Percentiles rank a stretch among this genome's conserved stretches.
Evolutionary conservation across 345 rosid genomes (phyloP).

Genomic region (Cochlearia excelsa): DNA sequence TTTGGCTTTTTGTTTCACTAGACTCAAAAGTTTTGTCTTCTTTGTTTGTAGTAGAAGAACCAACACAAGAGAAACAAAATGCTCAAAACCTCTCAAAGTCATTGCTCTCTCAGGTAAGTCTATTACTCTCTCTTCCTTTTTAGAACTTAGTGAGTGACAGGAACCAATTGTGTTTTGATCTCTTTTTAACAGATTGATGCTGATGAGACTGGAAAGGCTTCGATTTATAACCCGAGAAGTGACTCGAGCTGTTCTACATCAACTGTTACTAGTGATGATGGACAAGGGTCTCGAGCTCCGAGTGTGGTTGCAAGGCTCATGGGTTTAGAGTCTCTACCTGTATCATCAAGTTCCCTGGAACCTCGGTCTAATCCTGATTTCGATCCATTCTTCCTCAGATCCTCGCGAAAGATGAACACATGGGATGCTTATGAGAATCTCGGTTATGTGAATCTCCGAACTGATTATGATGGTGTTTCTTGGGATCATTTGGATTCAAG

Average conservation of each 20-base stretch:
- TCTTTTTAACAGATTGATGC: slow-evolving; percentile 24
- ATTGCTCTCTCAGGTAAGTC: slow-evolving; percentile 41
- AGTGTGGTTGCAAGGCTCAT: slow-evolving; percentile 93
- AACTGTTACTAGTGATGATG: slow-evolving; percentile 70
- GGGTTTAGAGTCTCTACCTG: slow-evolving; percentile 91
- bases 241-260: slow-evolving; percentile 53
- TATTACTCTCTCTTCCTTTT: neutral
- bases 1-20: slow-evolving; percentile 15
- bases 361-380: slow-evolving; percentile 40
- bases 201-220: slow-evolving; percentile 36
- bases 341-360: slow-evolving; percentile 43
- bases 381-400: slow-evolving; percentile 34
- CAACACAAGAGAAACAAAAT: slow-evolving; percentile 47
- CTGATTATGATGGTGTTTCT: slow-evolving; percentile 38
- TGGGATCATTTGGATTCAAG: slow-evolving; percentile 43
- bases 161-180: slow-evolving; percentile 2
- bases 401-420: slow-evolving; percentile 38
- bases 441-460: slow-evolving; percentile 36
- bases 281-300: slow-evolving; percentile 48
- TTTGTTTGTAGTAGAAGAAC: slow-evolving; percentile 37
- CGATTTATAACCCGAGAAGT: slow-evolving; percentile 41
- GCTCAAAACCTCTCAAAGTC: slow-evolving; percentile 34
- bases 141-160: neutral
- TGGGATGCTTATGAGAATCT: slow-evolving; percentile 44
- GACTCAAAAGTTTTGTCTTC: slow-evolving; percentile 10